Evolutionary conservation across 768 basidiomycete species (phyloP), one percentile per base, ranked within the genome.

Genomic region (Phanerochaete carnosa): DNA sequence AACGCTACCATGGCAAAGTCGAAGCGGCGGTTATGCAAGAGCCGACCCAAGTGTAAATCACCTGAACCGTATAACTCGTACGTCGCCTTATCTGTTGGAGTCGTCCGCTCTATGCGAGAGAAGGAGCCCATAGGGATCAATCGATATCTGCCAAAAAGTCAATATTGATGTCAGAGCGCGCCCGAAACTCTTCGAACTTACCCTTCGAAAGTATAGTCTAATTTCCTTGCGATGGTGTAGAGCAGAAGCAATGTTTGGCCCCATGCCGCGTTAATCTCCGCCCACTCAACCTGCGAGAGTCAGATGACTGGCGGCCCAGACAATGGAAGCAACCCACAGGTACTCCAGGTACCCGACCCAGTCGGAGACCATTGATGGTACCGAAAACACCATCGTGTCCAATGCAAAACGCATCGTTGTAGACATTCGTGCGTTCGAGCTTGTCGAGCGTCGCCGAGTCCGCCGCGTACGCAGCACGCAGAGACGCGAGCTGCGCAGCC

Each of bases 191-290:
- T 43, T 45, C 43, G 29, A 45, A 66, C 86, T 65, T 74, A 95
- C 95, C 86, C 85, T 68, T 90, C 87, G 66, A 97, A 98, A 3
- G 84, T 85, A 68, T 87, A 93, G 62, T 94, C 94, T 15, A 97
- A 84, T 74, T 98, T 99, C 58, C 90, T 82, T 12, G 94, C 94
- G 52, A 99, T 85, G 7, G 94, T 94, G 69, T 96, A 92, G 35
- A 98, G 76, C 58, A 98, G 79, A 19, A 98, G 80, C n/a, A 96
- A 78, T 0, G 95, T 93, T 70, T 97, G 90, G 1, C 97, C 97
- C 95, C 96, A 97, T 19, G 97, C 97, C 12, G 97, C 97, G 69
- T 98, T 98, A 72, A 98, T 95, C 75, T 99, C 97, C 2, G 93
- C 85, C 95, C 95, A 99, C 70, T 98, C 97, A 30, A 98, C 95